These are phyloP conservation scores for Oenanthe sinensis DNA, from an alignment of 129 eudicot genomes.

Conservation along the genomic window DNA sequence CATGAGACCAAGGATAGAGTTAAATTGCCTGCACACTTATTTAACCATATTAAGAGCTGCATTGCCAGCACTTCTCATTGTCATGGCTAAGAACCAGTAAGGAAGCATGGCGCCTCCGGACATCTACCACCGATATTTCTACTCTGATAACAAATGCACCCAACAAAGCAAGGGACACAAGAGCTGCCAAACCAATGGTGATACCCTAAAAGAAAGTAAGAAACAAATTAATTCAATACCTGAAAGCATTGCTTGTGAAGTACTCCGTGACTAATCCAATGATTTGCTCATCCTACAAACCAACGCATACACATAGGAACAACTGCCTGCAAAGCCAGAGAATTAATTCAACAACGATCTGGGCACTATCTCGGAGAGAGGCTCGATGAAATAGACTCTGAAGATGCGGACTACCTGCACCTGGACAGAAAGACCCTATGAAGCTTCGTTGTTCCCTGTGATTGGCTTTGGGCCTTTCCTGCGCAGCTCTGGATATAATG, in stretches of 20 bases:
- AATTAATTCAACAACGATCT: too few relatives aligned
- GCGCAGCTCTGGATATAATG: too few relatives aligned
- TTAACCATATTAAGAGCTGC: conserved; percentile 91
- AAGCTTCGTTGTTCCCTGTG: too few relatives aligned
- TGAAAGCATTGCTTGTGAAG: conserved; percentile 65
- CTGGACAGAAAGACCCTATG: too few relatives aligned
- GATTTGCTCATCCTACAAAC: conserved; percentile 32
- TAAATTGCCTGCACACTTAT: conserved; percentile 83
- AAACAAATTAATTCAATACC: conserved; percentile 13
- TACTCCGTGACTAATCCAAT: conserved; percentile 63
- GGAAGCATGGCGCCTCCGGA: not conserved
- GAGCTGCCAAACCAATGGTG: conserved; percentile 1
- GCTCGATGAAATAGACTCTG: too few relatives aligned
- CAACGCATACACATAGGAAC: conserved; percentile 31
- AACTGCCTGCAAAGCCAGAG: conserved; percentile 23
- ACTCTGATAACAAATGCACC: not conserved
- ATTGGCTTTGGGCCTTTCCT: too few relatives aligned
- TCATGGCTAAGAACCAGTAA: conserved; percentile 55
- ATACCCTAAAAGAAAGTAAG: not conserved
- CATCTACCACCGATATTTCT: not conserved
- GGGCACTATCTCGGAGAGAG: too few relatives aligned
- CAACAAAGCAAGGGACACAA: not conserved
- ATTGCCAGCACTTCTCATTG: conserved; percentile 86
- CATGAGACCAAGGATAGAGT: conserved; percentile 76
- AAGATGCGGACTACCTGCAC: too few relatives aligned